phyloP scores from a whole-genome alignment of 768 basidiomycete genomes.

The Auriculariales sp. region DNA sequence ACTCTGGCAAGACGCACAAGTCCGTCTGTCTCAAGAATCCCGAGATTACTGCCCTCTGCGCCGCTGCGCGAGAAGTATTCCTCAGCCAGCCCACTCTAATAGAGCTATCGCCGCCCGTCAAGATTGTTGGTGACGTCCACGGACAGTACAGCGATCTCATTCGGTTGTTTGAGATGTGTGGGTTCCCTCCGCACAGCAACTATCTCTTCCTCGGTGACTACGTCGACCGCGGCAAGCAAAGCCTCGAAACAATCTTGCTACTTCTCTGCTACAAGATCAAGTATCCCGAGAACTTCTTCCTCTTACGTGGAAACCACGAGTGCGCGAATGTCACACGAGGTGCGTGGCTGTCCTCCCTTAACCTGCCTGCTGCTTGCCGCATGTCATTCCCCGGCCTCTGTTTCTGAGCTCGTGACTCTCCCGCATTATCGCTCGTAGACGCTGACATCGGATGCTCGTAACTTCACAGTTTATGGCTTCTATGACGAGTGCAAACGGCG shows the following conservation, averaged over 20 bases:
- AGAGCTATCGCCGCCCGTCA: constrained; percentile 94
- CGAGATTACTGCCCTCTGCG: constrained; percentile 88
- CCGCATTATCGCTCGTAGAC: constrained; percentile 7
- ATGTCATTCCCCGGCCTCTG: too few species aligned
- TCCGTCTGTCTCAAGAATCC: constrained; percentile 89
- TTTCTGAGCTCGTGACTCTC: background rate
- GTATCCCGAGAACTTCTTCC: constrained; percentile 98
- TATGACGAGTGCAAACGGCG: constrained; percentile 99
- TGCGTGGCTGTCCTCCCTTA: too few species aligned
- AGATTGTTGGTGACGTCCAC: constrained; percentile 98
- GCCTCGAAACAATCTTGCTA: constrained; percentile 92
- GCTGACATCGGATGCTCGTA: background rate
- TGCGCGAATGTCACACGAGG: constrained; percentile 98
- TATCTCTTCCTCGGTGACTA: constrained; percentile 99
- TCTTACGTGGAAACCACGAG: constrained; percentile 95
- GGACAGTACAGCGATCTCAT: constrained; percentile 99
- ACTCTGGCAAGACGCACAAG: constrained; percentile 96
- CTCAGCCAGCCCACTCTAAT: constrained; percentile 93
- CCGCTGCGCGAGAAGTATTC: constrained; percentile 91
- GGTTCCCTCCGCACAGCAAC: constrained; percentile 92
- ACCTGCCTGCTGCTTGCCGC: too few species aligned
- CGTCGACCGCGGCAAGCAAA: constrained; percentile 97
- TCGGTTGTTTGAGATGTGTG: constrained; percentile 98
- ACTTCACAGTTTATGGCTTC: constrained; percentile 79
- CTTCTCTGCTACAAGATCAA: constrained; percentile 99